A percentile compares a stretch with the other conserved stretches of the same genome.
These are phyloP conservation scores for Paraleonurus japonicus DNA, from an alignment of 257 asterid genomes.

Conservation along the genomic window DNA sequence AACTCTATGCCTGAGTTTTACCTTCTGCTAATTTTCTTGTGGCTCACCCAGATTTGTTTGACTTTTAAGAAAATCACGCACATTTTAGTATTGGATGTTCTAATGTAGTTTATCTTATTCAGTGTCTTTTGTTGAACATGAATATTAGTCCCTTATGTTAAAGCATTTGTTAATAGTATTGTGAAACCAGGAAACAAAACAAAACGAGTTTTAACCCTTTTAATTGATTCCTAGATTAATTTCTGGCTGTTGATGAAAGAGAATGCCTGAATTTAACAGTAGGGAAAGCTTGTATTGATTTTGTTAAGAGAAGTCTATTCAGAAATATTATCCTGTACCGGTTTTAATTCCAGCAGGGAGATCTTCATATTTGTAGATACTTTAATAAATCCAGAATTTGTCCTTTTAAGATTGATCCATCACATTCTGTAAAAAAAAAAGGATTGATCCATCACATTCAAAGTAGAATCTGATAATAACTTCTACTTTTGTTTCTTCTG, in stretches of 20 bases:
- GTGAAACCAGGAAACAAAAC: conserved; percentile 38
- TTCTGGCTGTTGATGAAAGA: not conserved
- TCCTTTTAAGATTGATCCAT: conserved; percentile 23
- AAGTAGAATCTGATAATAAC: not conserved
- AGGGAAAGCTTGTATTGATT: not conserved
- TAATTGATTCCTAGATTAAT: conserved; percentile 6
- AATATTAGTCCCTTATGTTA: conserved; percentile 30
- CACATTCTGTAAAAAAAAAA: too few species aligned
- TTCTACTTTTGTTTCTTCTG: conserved; percentile 16
- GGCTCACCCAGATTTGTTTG: conserved; percentile 47
- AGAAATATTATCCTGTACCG: not conserved
- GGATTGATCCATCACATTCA: not conserved
- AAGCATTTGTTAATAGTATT: conserved; percentile 31
- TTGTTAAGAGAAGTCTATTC: not conserved
- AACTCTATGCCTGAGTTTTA: conserved; percentile 36
- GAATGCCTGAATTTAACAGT: conserved; percentile 8
- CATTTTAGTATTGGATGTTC: conserved; percentile 44
- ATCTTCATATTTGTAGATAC: conserved; percentile 16
- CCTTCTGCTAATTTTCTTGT: conserved; percentile 35
- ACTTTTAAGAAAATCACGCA: conserved; percentile 35
- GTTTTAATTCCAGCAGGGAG: not conserved
- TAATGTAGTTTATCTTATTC: conserved; percentile 30
- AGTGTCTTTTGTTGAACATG: conserved; percentile 26
- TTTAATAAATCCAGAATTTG: conserved; percentile 13
- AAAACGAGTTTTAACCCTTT: conserved; percentile 28